These are phyloP conservation scores for Phaeosphaeria sp. DNA, from an alignment of 2,329 filamentous ascomycete genomes.

Conservation along the genomic window DNA sequence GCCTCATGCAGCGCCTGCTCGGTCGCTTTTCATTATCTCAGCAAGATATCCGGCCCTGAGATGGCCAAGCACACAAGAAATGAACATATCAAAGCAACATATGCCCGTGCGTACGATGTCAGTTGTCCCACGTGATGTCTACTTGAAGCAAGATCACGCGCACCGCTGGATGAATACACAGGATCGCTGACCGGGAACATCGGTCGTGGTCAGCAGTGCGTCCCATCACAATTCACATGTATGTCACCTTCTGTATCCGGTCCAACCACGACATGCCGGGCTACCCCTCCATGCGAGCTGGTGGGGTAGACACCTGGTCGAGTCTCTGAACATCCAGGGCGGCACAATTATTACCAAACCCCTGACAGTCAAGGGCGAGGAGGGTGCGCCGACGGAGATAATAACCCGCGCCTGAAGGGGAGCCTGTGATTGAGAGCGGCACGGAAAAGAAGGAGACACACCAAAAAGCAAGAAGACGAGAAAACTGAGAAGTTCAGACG, in stretches of 20 bases:
- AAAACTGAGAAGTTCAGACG: background rate
- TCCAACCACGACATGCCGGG: constrained; percentile 13
- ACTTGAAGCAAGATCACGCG: background rate
- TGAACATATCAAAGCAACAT: background rate
- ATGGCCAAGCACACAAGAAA: constrained; percentile 6
- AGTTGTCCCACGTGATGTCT: background rate
- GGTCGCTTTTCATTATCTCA: constrained; percentile 8
- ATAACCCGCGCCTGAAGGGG: constrained; percentile 27
- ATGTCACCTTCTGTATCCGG: constrained; percentile 41
- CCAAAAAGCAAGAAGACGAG: constrained; percentile 9
- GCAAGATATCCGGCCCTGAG: constrained; percentile 14
- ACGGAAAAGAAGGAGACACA: constrained; percentile 9
- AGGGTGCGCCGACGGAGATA: constrained; percentile 34
- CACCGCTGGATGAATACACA: background rate
- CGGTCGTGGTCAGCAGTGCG: constrained; percentile 20
- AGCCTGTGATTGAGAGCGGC: constrained; percentile 7
- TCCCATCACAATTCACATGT: constrained; percentile 16
- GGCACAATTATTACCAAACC: constrained; percentile 28
- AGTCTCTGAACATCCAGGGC: constrained; percentile 11
- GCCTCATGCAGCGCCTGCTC: constrained; percentile 1
- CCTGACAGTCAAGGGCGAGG: constrained; percentile 19
- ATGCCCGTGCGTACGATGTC: background rate
- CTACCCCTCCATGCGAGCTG: constrained; percentile 31
- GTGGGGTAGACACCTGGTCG: constrained; percentile 27
- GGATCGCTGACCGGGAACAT: background rate